Percentiles rank a stretch among this genome's conserved stretches.
These are phyloP conservation scores for Aulographum hederae DNA, from an alignment of 2,329 filamentous ascomycete genomes.

Conservation along the genomic window DNA sequence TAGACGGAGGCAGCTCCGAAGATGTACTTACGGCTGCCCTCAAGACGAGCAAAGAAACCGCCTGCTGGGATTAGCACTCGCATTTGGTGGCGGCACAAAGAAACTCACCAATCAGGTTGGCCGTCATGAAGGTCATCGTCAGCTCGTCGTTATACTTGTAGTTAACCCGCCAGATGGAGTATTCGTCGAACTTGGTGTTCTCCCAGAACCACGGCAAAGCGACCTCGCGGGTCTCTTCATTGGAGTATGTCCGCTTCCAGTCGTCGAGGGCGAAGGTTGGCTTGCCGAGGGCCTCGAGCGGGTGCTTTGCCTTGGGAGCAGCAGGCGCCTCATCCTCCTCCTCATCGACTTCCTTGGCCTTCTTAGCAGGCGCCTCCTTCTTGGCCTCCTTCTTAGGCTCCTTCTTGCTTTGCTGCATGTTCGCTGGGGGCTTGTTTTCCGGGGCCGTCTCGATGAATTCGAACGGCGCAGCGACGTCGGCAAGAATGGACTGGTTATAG, in stretches of 20 bases:
- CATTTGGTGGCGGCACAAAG: background rate
- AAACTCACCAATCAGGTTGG: conserved; percentile 69
- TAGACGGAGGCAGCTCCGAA: conserved; percentile 86
- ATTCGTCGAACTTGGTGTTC: conserved; percentile 84
- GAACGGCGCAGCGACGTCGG: conserved; percentile 53
- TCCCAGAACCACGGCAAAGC: conserved; percentile 98
- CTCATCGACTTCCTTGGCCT: conserved; percentile 36
- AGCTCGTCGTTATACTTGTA: conserved; percentile 99
- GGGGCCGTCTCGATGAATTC: conserved; percentile 66
- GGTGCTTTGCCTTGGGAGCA: conserved; percentile 90
- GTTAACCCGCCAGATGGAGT: conserved; percentile 82
- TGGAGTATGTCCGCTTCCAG: conserved; percentile 98
- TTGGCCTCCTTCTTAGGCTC: conserved; percentile 52
- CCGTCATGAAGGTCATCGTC: conserved; percentile 94
- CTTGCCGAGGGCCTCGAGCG: conserved; percentile 67
- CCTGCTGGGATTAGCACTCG: conserved; percentile 20
- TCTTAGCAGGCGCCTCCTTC: conserved; percentile 35
- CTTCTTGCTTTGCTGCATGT: too few species aligned
- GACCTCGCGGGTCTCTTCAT: conserved; percentile 64
- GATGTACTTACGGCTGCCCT: conserved; percentile 94
- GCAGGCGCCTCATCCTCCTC: conserved; percentile 41
- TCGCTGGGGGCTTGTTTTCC: conserved; percentile 54
- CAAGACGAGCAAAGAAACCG: conserved; percentile 94
- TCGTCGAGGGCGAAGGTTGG: conserved; percentile 77
- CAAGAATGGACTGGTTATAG: conserved; percentile 82